Percentiles rank a stretch among this genome's conserved stretches.
These are phyloP conservation scores for Eutypella sp. DNA, from an alignment of 2,329 filamentous ascomycete species.

Conservation along the genomic window DNA sequence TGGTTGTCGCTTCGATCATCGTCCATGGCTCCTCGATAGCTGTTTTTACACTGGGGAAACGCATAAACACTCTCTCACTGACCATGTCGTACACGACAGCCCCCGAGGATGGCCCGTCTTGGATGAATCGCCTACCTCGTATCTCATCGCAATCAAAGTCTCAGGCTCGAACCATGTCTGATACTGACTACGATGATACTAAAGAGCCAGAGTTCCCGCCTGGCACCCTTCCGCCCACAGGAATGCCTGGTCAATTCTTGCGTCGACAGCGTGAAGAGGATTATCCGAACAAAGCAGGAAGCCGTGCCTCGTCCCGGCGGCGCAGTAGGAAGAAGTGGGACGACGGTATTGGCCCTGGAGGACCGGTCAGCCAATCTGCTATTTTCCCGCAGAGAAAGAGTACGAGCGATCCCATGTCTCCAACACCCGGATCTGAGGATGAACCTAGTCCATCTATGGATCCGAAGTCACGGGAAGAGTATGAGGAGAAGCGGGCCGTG, in stretches of 20 bases:
- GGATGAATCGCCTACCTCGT: slow-evolving; percentile 89
- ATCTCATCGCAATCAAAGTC: slow-evolving; percentile 67
- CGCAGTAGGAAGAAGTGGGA: slow-evolving; percentile 65
- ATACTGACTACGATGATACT: slow-evolving; percentile 64
- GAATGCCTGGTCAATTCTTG: slow-evolving; percentile 70
- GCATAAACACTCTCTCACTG: slow-evolving; percentile 91
- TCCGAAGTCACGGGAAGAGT: slow-evolving; percentile 11
- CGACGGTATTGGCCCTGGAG: slow-evolving; percentile 70
- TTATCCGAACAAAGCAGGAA: slow-evolving; percentile 44
- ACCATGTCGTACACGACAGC: slow-evolving; percentile 95
- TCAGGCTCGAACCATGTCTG: slow-evolving; percentile 78
- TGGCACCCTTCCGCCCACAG: slow-evolving; percentile 66
- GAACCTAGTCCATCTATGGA: slow-evolving; percentile 3
- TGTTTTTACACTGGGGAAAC: slow-evolving; percentile 95
- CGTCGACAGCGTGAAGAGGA: slow-evolving; percentile 79
- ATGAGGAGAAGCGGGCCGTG: slow-evolving; percentile 19
- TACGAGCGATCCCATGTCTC: slow-evolving; percentile 16
- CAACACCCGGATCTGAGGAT: slow-evolving; percentile 25
- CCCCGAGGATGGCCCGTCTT: slow-evolving; percentile 80
- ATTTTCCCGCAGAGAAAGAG: slow-evolving; percentile 63
- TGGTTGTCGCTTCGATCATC: slow-evolving; percentile 90
- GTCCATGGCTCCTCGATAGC: slow-evolving; percentile 98
- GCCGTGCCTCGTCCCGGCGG: slow-evolving; percentile 58
- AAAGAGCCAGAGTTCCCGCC: slow-evolving; percentile 58
- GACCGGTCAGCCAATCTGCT: slow-evolving; percentile 83